Conservation (phyloP, 2,329 filamentous ascomycete species). For the Hypoxylon sp. region DNA sequence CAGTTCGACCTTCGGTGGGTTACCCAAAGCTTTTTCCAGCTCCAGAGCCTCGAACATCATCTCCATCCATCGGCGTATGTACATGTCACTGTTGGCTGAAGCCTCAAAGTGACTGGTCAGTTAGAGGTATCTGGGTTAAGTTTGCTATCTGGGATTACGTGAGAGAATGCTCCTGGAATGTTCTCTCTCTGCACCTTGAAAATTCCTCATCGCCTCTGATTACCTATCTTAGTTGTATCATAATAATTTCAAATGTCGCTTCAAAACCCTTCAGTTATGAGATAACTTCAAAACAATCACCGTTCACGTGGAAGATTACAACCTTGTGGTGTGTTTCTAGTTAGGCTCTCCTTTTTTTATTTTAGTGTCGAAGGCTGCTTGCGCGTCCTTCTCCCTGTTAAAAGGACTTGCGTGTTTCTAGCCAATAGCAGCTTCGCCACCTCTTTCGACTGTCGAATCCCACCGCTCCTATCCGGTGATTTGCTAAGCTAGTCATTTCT, state of each 20-base stretch:
- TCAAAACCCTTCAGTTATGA: slow-evolving; percentile 11
- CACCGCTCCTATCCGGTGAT: slow-evolving; percentile 36
- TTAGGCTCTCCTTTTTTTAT: slow-evolving; percentile 25
- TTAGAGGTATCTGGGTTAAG: slow-evolving; percentile 15
- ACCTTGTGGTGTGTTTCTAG: slow-evolving; percentile 37
- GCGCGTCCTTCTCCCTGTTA: slow-evolving; percentile 50
- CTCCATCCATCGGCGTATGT: not conserved
- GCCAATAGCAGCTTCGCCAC: slow-evolving; percentile 48
- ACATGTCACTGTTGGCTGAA: slow-evolving; percentile 16
- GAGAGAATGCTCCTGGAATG: slow-evolving; percentile 25
- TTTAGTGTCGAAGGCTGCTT: slow-evolving; percentile 48
- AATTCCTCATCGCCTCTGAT: slow-evolving; percentile 10
- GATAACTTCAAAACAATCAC: slow-evolving; percentile 5
- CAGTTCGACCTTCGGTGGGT: slow-evolving; percentile 37
- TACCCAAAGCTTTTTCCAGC: slow-evolving; percentile 30
- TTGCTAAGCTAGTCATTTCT: slow-evolving; percentile 42
- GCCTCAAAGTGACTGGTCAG: slow-evolving; percentile 40
- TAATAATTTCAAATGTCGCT: slow-evolving; percentile 20
- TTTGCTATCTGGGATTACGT: slow-evolving; percentile 33
- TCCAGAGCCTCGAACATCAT: slow-evolving; percentile 18
- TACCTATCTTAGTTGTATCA: not conserved
- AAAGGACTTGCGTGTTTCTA: slow-evolving; percentile 48
- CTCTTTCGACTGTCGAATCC: slow-evolving; percentile 38
- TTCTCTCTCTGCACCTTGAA: slow-evolving; percentile 1
- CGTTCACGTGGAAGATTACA: slow-evolving; percentile 39